Evolutionary conservation across 2,329 filamentous ascomycete genomes (phyloP).

Genomic region (Daldinia eschscholtzii): DNA sequence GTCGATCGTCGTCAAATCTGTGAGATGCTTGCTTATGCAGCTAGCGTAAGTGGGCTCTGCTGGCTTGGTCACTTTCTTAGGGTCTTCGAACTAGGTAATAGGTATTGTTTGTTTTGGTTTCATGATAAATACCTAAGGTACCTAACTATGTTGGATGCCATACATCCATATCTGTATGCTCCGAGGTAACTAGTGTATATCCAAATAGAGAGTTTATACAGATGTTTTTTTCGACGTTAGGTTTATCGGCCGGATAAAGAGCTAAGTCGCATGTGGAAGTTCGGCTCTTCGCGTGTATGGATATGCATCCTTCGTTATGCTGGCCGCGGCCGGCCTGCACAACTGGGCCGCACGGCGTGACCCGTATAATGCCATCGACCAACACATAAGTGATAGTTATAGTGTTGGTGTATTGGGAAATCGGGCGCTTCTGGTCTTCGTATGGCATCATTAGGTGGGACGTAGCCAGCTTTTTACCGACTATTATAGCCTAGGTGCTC

Average conservation of each 20-base stretch:
- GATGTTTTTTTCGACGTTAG: conserved; percentile 19
- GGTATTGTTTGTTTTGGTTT: background rate
- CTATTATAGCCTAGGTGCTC: background rate
- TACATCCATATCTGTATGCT: background rate
- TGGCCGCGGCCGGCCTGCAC: conserved; percentile 26
- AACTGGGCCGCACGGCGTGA: conserved; percentile 16
- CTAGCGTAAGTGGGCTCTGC: conserved; percentile 5
- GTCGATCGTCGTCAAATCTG: conserved; percentile 7
- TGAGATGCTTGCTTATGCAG: conserved; percentile 17
- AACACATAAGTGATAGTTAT: conserved; percentile 24
- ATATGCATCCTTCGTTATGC: conserved; percentile 26
- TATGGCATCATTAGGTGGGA: conserved; percentile 1
- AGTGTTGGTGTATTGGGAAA: conserved; percentile 14
- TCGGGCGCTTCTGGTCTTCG: conserved; percentile 8
- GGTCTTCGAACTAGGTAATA: conserved; percentile 19
- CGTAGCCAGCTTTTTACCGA: conserved; percentile 7
- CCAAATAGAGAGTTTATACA: background rate
- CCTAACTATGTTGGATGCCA: no score
- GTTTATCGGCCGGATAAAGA: conserved; percentile 7
- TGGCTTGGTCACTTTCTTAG: conserved; percentile 26
- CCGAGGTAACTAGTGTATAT: no score
- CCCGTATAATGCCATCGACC: conserved; percentile 20
- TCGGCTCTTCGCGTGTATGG: conserved; percentile 26
- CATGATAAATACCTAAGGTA: no score
- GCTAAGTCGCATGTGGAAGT: conserved; percentile 28